Conservation (phyloP, 2,329 filamentous ascomycete genomes). For the Thielaviopsis euricoi region DNA sequence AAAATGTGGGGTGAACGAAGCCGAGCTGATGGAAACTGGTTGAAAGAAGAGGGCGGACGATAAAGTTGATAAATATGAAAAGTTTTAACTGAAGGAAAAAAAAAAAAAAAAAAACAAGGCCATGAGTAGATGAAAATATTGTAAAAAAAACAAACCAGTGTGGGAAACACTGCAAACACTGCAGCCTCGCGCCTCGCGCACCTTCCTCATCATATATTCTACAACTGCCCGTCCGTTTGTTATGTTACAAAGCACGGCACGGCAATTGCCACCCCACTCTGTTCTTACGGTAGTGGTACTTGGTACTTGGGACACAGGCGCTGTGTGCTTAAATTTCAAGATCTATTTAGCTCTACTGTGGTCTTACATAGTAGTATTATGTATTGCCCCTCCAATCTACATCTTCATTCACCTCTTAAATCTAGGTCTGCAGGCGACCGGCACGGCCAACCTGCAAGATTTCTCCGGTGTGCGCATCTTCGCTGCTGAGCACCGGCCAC, state of each 20-base stretch:
- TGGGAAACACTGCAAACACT: neutral
- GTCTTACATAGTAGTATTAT: neutral
- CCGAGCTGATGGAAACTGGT: neutral
- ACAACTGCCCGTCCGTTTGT: too few relatives aligned
- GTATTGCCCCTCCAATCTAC: neutral
- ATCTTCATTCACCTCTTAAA: neutral
- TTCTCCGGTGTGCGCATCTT: conserved; percentile 52
- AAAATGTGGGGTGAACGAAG: neutral
- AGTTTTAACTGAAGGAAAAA: neutral
- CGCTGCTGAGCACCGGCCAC: conserved; percentile 72
- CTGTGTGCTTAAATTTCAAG: neutral
- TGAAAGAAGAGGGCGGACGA: neutral
- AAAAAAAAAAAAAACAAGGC: neutral
- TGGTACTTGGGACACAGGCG: neutral
- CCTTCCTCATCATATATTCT: neutral
- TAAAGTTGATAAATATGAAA: neutral
- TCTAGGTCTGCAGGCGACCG: conserved; percentile 26
- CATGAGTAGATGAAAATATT: neutral
- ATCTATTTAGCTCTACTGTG: neutral
- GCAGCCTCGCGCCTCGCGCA: neutral
- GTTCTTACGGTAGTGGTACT: neutral
- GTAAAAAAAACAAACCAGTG: neutral
- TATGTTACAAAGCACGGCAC: too few relatives aligned
- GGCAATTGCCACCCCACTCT: too few relatives aligned
- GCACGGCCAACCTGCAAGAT: conserved; percentile 83